Percentiles rank a stretch among this genome's conserved stretches.
These are phyloP conservation scores for Russula sp. DNA, from an alignment of 768 basidiomycete genomes.

Conservation along the genomic window DNA sequence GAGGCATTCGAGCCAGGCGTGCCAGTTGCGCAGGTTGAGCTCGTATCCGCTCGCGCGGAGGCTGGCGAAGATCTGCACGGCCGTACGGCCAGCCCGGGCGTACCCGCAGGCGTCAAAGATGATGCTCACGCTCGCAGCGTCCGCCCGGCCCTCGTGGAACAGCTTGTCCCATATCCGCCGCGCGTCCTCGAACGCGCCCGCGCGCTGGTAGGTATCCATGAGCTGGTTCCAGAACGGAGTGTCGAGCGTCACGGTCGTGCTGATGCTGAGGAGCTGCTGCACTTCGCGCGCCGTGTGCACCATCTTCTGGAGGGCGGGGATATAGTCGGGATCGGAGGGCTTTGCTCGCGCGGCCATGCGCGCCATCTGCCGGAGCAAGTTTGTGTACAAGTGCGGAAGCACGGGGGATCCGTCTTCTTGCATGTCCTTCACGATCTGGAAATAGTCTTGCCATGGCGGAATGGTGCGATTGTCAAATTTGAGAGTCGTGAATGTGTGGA, in stretches of 20 bases:
- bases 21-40: slow-evolving; percentile 69
- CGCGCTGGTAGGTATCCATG: slow-evolving; percentile 85
- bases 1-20: slow-evolving; percentile 80
- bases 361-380: slow-evolving; percentile 54
- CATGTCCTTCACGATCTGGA: slow-evolving; percentile 80
- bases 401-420: slow-evolving; percentile 52
- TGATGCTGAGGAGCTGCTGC: slow-evolving; percentile 74
- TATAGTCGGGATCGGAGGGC: slow-evolving; percentile 20
- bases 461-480: slow-evolving; percentile 38
- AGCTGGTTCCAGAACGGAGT: slow-evolving; percentile 56
- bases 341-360: slow-evolving; percentile 33
- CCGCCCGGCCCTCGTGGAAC: slow-evolving; percentile 50
- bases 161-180: slow-evolving; percentile 78
- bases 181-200: slow-evolving; percentile 63
- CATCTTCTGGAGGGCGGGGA: slow-evolving; percentile 33
- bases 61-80: slow-evolving; percentile 49
- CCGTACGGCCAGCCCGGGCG: slow-evolving; percentile 45
- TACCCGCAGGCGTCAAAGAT: slow-evolving; percentile 81
- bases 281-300: slow-evolving; percentile 51
- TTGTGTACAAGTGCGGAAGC: slow-evolving; percentile 57
- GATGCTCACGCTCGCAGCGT: slow-evolving; percentile 67
- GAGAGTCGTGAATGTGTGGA: slow-evolving; percentile 57
- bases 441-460: slow-evolving; percentile 45
- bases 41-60: slow-evolving; percentile 44
- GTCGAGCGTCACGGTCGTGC: slow-evolving; percentile 70